Conservation (phyloP, 768 basidiomycete genomes). For the Auricularia cornea region DNA sequence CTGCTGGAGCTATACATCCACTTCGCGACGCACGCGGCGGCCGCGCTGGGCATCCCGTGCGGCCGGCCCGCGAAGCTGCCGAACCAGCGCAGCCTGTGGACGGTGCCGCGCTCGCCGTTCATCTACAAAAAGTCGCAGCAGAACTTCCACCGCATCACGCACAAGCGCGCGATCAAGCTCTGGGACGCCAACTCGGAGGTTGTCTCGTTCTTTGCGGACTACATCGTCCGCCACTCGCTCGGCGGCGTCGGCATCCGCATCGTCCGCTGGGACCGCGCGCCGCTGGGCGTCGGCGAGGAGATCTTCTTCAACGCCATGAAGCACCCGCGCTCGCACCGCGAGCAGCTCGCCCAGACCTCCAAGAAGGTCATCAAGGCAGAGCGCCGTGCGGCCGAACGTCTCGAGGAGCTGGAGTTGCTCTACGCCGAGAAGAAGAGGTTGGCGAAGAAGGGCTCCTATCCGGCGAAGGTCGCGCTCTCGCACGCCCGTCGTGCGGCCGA, state of each 20-base stretch:
- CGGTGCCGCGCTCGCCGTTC: slow-evolving; percentile 79
- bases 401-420: not conserved
- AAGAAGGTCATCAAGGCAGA: not conserved
- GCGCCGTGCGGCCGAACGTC: not conserved
- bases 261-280: slow-evolving; percentile 63
- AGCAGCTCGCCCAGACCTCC: not conserved
- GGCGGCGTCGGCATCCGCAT: slow-evolving; percentile 84
- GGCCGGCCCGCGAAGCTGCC: slow-evolving; percentile 61
- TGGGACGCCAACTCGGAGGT: slow-evolving; percentile 80
- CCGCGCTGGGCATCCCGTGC: slow-evolving; percentile 74
- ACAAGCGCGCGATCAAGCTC: slow-evolving; percentile 82
- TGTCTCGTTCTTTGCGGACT: slow-evolving; percentile 40
- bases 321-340: not conserved
- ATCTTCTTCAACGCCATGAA: slow-evolving; percentile 1
- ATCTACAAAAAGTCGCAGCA: slow-evolving; percentile 91
- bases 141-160: slow-evolving; percentile 82
- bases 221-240: slow-evolving; percentile 64
- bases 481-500: no score
- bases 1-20: slow-evolving; percentile 73
- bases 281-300: slow-evolving; percentile 42
- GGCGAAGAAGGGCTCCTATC: no score
- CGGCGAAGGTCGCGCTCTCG: no score
- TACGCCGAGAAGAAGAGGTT: no score
- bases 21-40: slow-evolving; percentile 77
- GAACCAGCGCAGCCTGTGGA: slow-evolving; percentile 71